A percentile compares a stretch with the other conserved stretches of the same genome.
Evolutionary conservation across 1,284 basidiomycete genomes (phyloP).

Genomic region (Apiotrichum laibachii): DNA sequence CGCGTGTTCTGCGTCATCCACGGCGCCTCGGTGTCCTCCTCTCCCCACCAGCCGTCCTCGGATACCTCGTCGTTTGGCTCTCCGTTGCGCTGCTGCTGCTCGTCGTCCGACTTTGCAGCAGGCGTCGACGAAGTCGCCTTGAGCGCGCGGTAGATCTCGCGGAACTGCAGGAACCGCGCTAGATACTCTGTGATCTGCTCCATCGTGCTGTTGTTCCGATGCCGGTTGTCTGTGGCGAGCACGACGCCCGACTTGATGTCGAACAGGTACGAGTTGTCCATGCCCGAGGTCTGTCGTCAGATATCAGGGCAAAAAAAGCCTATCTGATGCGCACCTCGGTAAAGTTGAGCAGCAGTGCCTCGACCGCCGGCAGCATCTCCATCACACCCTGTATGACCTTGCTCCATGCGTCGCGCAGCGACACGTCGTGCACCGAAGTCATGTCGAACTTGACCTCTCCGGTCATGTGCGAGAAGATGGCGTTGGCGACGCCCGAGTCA

Average conservation of each 20-base stretch:
- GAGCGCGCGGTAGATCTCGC: constrained; percentile 62
- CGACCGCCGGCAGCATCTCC: constrained; percentile 53
- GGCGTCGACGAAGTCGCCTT: background rate
- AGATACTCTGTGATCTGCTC: constrained; percentile 88
- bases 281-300: constrained; percentile 63
- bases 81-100: background rate
- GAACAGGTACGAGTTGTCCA: constrained; percentile 89
- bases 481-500: constrained; percentile 34
- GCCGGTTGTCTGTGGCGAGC: constrained; percentile 72
- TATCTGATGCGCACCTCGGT: constrained; percentile 43
- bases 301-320: background rate
- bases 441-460: constrained; percentile 54
- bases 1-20: constrained; percentile 47
- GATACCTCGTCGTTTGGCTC: background rate
- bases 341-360: constrained; percentile 53
- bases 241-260: constrained; percentile 83
- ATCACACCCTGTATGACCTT: constrained; percentile 55
- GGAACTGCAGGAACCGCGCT: constrained; percentile 79
- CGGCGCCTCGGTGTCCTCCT: constrained; percentile 46
- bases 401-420: constrained; percentile 57
- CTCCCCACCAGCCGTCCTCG: constrained; percentile 43
- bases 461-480: constrained; percentile 43
- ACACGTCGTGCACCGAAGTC: constrained; percentile 57
- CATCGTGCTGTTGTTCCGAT: constrained; percentile 68
- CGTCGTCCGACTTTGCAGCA: background rate